Evolutionary conservation across 495 filamentous ascomycete genomes (phyloP), one percentile per base, ranked within the genome.

Genomic region (Penicillium taxi): DNA sequence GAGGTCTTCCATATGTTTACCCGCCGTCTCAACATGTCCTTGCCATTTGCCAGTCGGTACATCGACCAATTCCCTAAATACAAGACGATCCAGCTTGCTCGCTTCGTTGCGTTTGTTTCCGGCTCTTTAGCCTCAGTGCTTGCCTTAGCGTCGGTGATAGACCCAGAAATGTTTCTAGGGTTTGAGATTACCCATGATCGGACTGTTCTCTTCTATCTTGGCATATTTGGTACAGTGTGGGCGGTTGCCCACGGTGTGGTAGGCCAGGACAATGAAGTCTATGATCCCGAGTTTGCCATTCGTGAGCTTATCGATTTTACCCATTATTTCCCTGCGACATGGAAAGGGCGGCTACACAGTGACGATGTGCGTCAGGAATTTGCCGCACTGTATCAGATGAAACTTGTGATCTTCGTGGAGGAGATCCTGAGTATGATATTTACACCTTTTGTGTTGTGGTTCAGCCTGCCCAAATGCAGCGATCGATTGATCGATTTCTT

Each of bases 401-500:
- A 93, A 54, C 63, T 94, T 28, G 59, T 90, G 26, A 86, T 95
- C 39, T 98, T 98, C 60, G 52, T 94, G 8, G 86, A 95, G 48
- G 91, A 98, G 48, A 78, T 96, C 11, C 56, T 96, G 41, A 86
- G 87, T 59, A 87, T 96, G 55, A 73, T 98, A 25, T 79, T 91
- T 36, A 94, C 89, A 5, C 91, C 91, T 4, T 82, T 93, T 38
- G 77, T 96, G 14, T 74, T 96, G 19, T 85, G 88, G 70, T 80
- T 81, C 55, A 88, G 82, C 39, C 71, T 96, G 30, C 86, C 88
- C 5, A 86, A 82, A 53, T 89, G 82, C 63, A 87, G 82, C 56
- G 93, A 96, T 51, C 84, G 86, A 35, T 77, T 96, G 41, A 83
- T 98, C 33, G 91, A 98, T 53, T 98, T 98, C 63, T 96, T 98